Conservation (phyloP, 163 green algal species). For the Scenedesmus sp. region DNA sequence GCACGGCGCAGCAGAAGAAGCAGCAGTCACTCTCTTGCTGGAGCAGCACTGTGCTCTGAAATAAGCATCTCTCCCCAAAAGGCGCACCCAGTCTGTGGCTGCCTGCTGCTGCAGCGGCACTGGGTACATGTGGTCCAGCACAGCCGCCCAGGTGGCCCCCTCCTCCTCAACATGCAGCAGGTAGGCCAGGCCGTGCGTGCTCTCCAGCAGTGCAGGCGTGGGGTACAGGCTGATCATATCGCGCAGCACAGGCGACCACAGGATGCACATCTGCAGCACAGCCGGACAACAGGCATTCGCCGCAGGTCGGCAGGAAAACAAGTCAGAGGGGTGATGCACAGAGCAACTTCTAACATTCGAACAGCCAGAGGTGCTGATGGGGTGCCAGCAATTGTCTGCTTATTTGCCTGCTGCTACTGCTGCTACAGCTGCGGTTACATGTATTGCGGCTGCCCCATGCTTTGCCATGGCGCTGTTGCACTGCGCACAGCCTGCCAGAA, state of each 20-base stretch:
- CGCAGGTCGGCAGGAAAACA: too few relatives aligned
- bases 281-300: too few relatives aligned
- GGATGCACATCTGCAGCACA: not conserved
- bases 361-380: too few relatives aligned
- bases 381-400: not conserved
- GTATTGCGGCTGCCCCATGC: too few relatives aligned
- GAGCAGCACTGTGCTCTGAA: not conserved
- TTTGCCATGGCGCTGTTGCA: too few relatives aligned
- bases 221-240: conserved; percentile 45
- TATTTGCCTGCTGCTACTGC: not conserved
- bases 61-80: not conserved
- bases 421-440: not conserved
- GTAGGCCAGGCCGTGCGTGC: conserved; percentile 34
- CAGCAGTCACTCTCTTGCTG: not conserved
- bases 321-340: too few relatives aligned
- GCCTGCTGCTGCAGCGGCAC: not conserved
- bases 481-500: too few relatives aligned
- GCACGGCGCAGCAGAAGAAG: not conserved
- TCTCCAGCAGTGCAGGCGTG: conserved; percentile 29
- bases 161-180: conserved; percentile 46
- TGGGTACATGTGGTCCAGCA: conserved; percentile 45
- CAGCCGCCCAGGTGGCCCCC: conserved; percentile 18
- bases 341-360: too few relatives aligned
- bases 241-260: conserved; percentile 39
- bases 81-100: not conserved